Evolutionary conservation across 176 grass and related monocot species (phyloP).

Genomic region (Phoenix dactylifera): DNA sequence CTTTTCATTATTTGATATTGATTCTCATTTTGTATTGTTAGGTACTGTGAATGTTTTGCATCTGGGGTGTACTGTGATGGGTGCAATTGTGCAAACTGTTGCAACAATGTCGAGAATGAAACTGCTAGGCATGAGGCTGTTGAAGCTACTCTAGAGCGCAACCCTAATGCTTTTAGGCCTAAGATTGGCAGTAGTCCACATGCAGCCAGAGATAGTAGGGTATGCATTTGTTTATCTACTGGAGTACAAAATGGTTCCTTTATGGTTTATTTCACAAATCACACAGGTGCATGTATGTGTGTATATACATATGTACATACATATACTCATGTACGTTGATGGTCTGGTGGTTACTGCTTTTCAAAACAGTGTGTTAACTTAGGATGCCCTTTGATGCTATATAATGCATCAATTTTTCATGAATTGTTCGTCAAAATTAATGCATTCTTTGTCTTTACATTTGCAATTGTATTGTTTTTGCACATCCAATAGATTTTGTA

Average conservation of each 20-base stretch:
- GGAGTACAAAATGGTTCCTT: not conserved
- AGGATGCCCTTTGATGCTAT: too few relatives aligned
- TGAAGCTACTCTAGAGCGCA: constrained; percentile 80
- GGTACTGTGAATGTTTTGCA: constrained; percentile 98
- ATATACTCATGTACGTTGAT: too few relatives aligned
- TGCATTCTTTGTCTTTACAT: too few relatives aligned
- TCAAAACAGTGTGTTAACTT: too few relatives aligned
- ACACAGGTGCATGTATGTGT: too few relatives aligned
- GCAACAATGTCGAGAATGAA: constrained; percentile 87
- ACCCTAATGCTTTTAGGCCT: constrained; percentile 92
- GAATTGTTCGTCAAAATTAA: too few relatives aligned
- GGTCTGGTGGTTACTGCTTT: too few relatives aligned
- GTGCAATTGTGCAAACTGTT: constrained; percentile 92
- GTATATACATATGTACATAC: too few relatives aligned
- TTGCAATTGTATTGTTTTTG: too few relatives aligned
- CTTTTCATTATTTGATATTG: not conserved
- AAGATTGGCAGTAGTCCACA: constrained; percentile 94
- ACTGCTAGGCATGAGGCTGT: constrained; percentile 71
- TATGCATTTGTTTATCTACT: constrained; percentile 41
- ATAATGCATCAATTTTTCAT: too few relatives aligned
- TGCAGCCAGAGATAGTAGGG: constrained; percentile 43
- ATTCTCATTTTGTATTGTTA: constrained; percentile 23
- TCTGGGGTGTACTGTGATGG: constrained; percentile 85
- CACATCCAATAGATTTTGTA: too few relatives aligned
- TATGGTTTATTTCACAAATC: too few relatives aligned